These are phyloP conservation scores for Blakeslea trispora DNA, from an alignment of 371 early-diverging fungal species.

Conservation along the genomic window DNA sequence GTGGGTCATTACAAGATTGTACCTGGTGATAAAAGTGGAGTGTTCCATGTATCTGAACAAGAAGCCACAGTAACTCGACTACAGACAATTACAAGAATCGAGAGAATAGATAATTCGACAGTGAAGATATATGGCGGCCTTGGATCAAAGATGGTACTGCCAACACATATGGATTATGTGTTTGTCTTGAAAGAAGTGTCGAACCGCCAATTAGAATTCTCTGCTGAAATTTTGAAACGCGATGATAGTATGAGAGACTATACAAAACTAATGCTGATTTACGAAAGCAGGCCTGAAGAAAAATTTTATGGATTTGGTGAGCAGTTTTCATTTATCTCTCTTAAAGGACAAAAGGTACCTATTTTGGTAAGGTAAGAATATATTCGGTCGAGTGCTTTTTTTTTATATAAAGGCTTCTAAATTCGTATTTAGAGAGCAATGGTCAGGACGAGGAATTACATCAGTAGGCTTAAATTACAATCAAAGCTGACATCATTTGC, in stretches of 20 bases:
- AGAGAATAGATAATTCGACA: slow-evolving; percentile 13
- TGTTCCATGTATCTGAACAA: slow-evolving; percentile 34
- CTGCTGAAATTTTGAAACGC: slow-evolving; percentile 23
- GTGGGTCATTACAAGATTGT: slow-evolving; percentile 33
- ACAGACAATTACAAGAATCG: slow-evolving; percentile 43
- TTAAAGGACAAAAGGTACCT: slow-evolving; percentile 56
- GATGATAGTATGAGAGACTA: slow-evolving; percentile 34
- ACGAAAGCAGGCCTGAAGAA: slow-evolving; percentile 37
- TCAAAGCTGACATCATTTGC: background rate
- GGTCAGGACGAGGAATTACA: slow-evolving; percentile 39
- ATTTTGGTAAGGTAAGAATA: slow-evolving; percentile 33
- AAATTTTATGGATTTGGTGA: slow-evolving; percentile 57
- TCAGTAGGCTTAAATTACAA: slow-evolving; percentile 21
- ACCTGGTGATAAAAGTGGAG: slow-evolving; percentile 21
- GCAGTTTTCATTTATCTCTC: slow-evolving; percentile 34
- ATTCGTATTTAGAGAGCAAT: slow-evolving; percentile 33
- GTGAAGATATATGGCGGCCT: slow-evolving; percentile 36
- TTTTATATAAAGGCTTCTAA: slow-evolving; percentile 1
- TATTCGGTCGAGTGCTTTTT: background rate
- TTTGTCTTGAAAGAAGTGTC: slow-evolving; percentile 34
- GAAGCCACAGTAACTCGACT: slow-evolving; percentile 35
- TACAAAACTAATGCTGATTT: slow-evolving; percentile 30
- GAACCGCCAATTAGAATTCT: slow-evolving; percentile 36
- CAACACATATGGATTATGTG: slow-evolving; percentile 34
- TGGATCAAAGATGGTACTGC: slow-evolving; percentile 31